Conservation (phyloP, 75 land plant species). For the Selaginella moellendorffii region DNA sequence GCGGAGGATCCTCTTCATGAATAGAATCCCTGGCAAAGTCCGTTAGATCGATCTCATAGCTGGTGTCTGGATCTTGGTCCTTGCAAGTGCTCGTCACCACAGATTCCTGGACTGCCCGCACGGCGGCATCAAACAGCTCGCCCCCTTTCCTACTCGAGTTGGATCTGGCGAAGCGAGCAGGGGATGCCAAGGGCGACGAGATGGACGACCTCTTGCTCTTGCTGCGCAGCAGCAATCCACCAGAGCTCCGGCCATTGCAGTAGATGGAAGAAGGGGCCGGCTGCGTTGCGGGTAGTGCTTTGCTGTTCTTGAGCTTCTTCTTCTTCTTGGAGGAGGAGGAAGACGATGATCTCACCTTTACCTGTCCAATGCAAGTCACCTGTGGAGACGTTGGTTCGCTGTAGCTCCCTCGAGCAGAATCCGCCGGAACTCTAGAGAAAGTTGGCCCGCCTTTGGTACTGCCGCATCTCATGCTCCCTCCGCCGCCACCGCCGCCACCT, state of each 20-base stretch:
- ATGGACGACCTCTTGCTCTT: not conserved
- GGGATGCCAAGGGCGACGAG: not conserved
- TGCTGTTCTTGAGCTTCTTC: not conserved
- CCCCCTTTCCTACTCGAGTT: not conserved
- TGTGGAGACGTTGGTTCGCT: not conserved
- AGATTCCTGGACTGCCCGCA: no score
- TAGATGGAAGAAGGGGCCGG: no score
- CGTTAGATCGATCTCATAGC: not conserved
- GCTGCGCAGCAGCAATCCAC: not conserved
- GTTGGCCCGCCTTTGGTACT: not conserved
- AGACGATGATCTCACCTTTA: no score
- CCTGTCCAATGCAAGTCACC: not conserved
- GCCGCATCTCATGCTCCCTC: not conserved
- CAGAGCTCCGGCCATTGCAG: no score
- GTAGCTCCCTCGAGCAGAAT: not conserved
- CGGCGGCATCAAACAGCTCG: not conserved
- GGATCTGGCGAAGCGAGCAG: constrained; percentile 1
- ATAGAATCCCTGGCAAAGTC: not conserved
- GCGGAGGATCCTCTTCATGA: not conserved
- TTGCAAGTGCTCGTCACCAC: no score
- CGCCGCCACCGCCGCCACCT: not conserved
- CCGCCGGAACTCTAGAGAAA: not conserved
- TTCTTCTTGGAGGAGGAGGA: not conserved
- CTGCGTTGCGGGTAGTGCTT: no score
- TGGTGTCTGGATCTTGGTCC: no score